These are phyloP conservation scores for Paecilomyces sp. DNA, from an alignment of 2,329 filamentous ascomycete species.

Conservation along the genomic window DNA sequence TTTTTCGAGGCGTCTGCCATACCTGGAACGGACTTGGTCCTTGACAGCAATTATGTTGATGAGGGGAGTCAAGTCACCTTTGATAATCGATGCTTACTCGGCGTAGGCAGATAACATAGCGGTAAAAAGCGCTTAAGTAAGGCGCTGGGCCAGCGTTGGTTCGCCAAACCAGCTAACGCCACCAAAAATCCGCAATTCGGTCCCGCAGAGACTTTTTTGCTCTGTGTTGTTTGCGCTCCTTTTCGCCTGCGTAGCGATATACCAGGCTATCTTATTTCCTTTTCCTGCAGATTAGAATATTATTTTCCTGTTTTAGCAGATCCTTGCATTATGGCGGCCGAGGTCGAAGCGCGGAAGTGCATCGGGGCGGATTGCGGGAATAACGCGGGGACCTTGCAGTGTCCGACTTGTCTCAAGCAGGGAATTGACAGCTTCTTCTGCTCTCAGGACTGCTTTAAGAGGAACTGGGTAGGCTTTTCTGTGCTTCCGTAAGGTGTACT, in stretches of 20 bases:
- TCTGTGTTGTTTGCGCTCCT: neutral
- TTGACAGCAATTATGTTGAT: neutral
- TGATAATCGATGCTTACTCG: neutral
- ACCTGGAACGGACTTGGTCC: neutral
- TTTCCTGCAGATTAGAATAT: neutral
- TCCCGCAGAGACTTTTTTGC: neutral
- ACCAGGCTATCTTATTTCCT: neutral
- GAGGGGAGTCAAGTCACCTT: neutral
- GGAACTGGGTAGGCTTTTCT: constrained; percentile 74
- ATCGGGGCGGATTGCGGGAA: constrained; percentile 78
- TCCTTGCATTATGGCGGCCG: constrained; percentile 18
- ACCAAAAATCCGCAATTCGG: neutral
- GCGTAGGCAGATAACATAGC: neutral
- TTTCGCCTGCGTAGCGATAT: neutral
- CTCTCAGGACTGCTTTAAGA: constrained; percentile 97
- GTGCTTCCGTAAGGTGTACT: constrained; percentile 18
- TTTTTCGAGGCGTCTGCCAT: constrained; percentile 11
- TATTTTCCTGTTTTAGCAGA: neutral
- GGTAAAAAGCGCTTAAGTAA: neutral
- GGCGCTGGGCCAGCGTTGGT: neutral
- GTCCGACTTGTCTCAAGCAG: constrained; percentile 88
- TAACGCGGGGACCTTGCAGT: constrained; percentile 78
- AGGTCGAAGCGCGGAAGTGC: constrained; percentile 47
- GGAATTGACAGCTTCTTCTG: constrained; percentile 93
- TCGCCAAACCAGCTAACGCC: neutral